A percentile compares a stretch with the other conserved stretches of the same genome.
These are phyloP conservation scores for Tilletia caries DNA, from an alignment of 1,284 basidiomycete species.

Conservation along the genomic window DNA sequence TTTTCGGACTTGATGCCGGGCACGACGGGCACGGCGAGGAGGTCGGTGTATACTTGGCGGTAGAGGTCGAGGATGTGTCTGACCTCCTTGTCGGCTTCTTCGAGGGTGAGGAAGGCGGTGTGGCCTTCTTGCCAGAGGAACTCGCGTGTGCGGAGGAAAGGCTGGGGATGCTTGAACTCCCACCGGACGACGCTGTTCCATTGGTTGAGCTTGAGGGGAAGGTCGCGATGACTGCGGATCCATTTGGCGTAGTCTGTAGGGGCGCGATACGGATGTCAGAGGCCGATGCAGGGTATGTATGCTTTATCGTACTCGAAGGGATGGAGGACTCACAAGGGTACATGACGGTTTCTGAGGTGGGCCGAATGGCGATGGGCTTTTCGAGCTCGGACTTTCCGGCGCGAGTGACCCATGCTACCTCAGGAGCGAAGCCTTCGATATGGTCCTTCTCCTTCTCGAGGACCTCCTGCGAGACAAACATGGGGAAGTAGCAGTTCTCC, in stretches of 20 bases:
- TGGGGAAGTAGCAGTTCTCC: conserved; percentile 97
- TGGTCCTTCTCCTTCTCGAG: conserved; percentile 97
- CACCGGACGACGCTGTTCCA: conserved; percentile 99
- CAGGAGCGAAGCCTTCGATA: conserved; percentile 98
- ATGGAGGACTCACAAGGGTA: conserved; percentile 70
- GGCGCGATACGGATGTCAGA: conserved; percentile 17
- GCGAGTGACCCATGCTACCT: conserved; percentile 98
- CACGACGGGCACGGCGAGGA: conserved; percentile 94
- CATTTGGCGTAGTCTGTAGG: conserved; percentile 79
- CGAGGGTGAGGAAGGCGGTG: conserved; percentile 84
- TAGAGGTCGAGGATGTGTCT: conserved; percentile 92
- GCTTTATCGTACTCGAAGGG: background rate
- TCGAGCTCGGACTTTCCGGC: conserved; percentile 91
- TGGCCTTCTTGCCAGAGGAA: conserved; percentile 99
- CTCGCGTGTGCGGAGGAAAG: conserved; percentile 97
- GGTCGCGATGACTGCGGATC: conserved; percentile 95
- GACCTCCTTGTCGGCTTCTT: conserved; percentile 87
- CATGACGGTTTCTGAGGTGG: conserved; percentile 97
- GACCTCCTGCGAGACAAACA: conserved; percentile 91
- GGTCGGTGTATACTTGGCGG: conserved; percentile 90
- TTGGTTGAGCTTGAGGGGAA: conserved; percentile 94
- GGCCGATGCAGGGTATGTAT: conserved; percentile 25
- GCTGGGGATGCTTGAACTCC: conserved; percentile 99
- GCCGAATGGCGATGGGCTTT: conserved; percentile 95
- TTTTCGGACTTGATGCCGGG: conserved; percentile 97